Evolutionary conservation across 2,329 filamentous ascomycete species (phyloP).

Genomic region (Aureobasidium sp.): DNA sequence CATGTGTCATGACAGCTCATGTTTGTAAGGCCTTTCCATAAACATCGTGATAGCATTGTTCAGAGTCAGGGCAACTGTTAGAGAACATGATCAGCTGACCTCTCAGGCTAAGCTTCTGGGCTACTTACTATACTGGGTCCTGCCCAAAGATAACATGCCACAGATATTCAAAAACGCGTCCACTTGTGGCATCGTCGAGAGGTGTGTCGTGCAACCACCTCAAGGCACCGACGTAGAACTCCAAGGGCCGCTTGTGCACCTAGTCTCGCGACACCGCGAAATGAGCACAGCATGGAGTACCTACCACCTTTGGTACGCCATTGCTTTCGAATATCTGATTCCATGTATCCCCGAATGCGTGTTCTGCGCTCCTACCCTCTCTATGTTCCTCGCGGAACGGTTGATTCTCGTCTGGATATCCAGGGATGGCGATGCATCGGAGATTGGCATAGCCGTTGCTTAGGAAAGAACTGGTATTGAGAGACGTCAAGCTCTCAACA

Average conservation of each 20-base stretch:
- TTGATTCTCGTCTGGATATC: slow-evolving; percentile 46
- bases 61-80: background rate
- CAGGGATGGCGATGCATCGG: slow-evolving; percentile 46
- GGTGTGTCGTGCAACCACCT: slow-evolving; percentile 45
- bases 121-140: background rate
- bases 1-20: too few relatives aligned
- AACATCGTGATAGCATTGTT: background rate
- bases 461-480: slow-evolving; percentile 43
- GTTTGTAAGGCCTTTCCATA: background rate
- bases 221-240: slow-evolving; percentile 43
- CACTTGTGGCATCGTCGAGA: slow-evolving; percentile 43
- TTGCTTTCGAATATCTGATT: background rate
- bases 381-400: slow-evolving; percentile 31
- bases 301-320: slow-evolving; percentile 38
- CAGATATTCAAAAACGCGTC: slow-evolving; percentile 50
- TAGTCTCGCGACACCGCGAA: slow-evolving; percentile 46
- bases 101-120: background rate
- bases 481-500: slow-evolving; percentile 17
- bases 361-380: slow-evolving; percentile 21
- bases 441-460: slow-evolving; percentile 48
- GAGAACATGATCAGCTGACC: background rate
- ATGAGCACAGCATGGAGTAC: slow-evolving; percentile 49
- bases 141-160: slow-evolving; percentile 38
- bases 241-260: slow-evolving; percentile 38
- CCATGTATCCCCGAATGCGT: background rate